phyloP scores from a whole-genome alignment of 371 early-diverging fungal genomes.

The Apophysomyces elegans region DNA sequence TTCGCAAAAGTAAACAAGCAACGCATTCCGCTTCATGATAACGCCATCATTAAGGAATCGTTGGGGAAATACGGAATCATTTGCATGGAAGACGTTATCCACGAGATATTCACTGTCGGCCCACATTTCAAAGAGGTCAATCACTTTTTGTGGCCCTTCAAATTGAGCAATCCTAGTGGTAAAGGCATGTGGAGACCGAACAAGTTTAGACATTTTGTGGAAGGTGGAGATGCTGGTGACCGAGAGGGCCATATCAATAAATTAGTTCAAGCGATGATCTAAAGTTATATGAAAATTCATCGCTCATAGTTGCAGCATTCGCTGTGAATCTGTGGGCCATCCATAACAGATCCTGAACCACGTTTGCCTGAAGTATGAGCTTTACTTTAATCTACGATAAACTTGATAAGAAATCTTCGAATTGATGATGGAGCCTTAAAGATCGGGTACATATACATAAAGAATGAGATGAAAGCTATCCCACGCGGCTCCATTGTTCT shows the following conservation, averaged over 20 bases:
- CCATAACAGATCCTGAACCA: too few relatives aligned
- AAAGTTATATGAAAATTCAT: conserved; percentile 22
- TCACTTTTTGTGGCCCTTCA: conserved; percentile 99
- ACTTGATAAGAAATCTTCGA: too few relatives aligned
- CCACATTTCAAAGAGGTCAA: conserved; percentile 83
- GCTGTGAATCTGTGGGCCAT: too few relatives aligned
- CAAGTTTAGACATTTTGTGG: conserved; percentile 95
- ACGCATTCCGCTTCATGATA: conserved; percentile 94
- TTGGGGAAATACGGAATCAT: conserved; percentile 95
- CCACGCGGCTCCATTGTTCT: too few relatives aligned
- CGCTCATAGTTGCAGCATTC: too few relatives aligned
- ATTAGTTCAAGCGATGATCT: conserved; percentile 96
- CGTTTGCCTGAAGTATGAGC: too few relatives aligned
- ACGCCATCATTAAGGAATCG: conserved; percentile 87
- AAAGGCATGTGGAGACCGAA: conserved; percentile 90
- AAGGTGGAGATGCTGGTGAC: conserved; percentile 98
- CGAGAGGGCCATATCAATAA: conserved; percentile 96
- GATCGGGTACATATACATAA: too few relatives aligned
- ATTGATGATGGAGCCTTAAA: too few relatives aligned
- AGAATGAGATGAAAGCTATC: too few relatives aligned
- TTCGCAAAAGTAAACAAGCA: conserved; percentile 94
- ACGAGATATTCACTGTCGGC: conserved; percentile 98
- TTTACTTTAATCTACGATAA: too few relatives aligned
- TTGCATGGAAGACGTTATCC: conserved; percentile 98
- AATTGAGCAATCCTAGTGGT: conserved; percentile 90